phyloP scores from a whole-genome alignment of 495 filamentous ascomycete species.

The Evansstolkia leycettana region DNA sequence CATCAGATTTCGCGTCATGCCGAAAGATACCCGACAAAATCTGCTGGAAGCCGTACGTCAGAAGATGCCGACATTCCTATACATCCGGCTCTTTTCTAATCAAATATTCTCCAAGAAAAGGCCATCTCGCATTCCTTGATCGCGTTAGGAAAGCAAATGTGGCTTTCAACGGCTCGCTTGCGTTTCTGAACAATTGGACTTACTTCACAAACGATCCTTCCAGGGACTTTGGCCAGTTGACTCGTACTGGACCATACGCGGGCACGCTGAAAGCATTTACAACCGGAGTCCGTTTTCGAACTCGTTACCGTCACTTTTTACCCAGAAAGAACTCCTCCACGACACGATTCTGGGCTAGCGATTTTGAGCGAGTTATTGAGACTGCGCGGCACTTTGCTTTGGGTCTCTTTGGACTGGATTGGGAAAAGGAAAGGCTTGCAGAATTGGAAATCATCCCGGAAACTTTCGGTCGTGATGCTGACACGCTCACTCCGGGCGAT shows the following conservation, averaged over 20 bases:
- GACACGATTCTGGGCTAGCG: slow-evolving; percentile 43
- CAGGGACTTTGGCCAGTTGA: slow-evolving; percentile 39
- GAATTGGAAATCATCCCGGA: slow-evolving; percentile 42
- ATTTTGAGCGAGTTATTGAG: slow-evolving; percentile 42
- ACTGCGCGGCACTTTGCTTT: slow-evolving; percentile 44
- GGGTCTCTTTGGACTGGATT: slow-evolving; percentile 44
- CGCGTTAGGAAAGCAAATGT: slow-evolving; percentile 29
- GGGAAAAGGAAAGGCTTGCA: slow-evolving; percentile 21
- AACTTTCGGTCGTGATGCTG: slow-evolving; percentile 30
- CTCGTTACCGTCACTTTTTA: slow-evolving; percentile 39
- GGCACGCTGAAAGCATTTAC: slow-evolving; percentile 43
- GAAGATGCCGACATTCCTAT: too few species aligned
- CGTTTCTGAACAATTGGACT: slow-evolving; percentile 44
- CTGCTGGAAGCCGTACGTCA: slow-evolving; percentile 37
- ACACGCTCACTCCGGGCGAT: slow-evolving; percentile 48
- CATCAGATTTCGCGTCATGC: slow-evolving; percentile 45
- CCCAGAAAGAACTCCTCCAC: slow-evolving; percentile 2
- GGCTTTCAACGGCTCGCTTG: slow-evolving; percentile 34
- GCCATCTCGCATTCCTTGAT: slow-evolving; percentile 35
- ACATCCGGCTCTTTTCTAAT: too few species aligned
- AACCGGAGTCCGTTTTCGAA: slow-evolving; percentile 42
- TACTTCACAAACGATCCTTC: slow-evolving; percentile 34
- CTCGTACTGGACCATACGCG: slow-evolving; percentile 45
- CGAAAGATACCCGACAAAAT: slow-evolving; percentile 44
- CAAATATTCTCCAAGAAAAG: slow-evolving; percentile 12